Evolutionary conservation across 2,329 filamentous ascomycete species (phyloP).

Genomic region (Xylaria sp.): DNA sequence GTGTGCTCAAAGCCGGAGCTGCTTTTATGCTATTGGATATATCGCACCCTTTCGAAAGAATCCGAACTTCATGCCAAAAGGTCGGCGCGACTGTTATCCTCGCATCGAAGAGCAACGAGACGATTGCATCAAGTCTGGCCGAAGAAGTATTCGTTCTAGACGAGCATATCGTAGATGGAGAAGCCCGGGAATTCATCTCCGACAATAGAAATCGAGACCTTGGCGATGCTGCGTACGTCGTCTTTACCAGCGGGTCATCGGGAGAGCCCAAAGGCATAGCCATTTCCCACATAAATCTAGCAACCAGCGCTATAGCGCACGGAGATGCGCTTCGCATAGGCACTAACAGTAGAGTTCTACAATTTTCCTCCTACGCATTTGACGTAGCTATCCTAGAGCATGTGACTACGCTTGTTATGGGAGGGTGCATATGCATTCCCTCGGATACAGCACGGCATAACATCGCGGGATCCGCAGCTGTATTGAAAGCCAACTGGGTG

Average conservation of each 20-base stretch:
- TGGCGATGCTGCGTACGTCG: conserved; percentile 48
- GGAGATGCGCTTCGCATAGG: conserved; percentile 25
- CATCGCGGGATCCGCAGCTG: conserved; percentile 43
- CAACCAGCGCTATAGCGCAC: conserved; percentile 9
- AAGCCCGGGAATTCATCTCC: not conserved
- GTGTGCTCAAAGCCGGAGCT: conserved; percentile 45
- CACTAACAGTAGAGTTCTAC: conserved; percentile 32
- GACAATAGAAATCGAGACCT: not conserved
- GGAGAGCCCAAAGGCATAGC: conserved; percentile 62
- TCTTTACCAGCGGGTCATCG: conserved; percentile 62
- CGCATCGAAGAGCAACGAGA: conserved; percentile 1
- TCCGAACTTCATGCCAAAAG: conserved; percentile 31
- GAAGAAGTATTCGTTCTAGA: conserved; percentile 9
- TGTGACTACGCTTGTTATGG: conserved; percentile 51
- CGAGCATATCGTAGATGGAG: not conserved
- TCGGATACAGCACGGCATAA: conserved; percentile 51
- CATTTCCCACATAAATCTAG: conserved; percentile 30
- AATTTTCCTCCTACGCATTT: conserved; percentile 52
- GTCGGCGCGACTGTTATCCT: conserved; percentile 29
- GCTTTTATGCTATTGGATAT: conserved; percentile 45
- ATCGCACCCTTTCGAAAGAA: conserved; percentile 41
- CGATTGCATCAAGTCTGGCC: conserved; percentile 1
- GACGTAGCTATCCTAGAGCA: conserved; percentile 54
- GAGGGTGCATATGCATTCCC: conserved; percentile 55
- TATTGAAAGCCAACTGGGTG: conserved; percentile 39